Conservation (phyloP, 176 grass and related monocot species). For the Bromus sterilis region DNA sequence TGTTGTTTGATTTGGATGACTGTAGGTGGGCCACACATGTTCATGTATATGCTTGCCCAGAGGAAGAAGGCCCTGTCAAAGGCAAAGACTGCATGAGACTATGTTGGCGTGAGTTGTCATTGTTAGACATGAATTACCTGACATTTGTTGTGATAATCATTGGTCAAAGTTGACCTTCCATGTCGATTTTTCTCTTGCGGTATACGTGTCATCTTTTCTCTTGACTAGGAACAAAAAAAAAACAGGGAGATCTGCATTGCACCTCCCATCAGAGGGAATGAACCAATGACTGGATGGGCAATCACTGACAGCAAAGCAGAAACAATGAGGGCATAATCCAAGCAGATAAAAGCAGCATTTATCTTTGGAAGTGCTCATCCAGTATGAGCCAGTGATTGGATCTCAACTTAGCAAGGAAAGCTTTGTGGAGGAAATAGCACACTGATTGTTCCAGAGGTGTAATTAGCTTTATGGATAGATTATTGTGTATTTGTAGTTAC, state of each 20-base stretch:
- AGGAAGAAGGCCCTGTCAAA: constrained; percentile 39
- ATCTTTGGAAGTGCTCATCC: constrained; percentile 12
- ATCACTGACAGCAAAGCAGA: constrained; percentile 36
- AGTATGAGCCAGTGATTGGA: constrained; percentile 38
- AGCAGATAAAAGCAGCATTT: constrained; percentile 26
- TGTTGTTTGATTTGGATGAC: background rate
- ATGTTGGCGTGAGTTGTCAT: background rate
- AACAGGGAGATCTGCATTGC: no score
- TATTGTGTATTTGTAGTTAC: background rate
- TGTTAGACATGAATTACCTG: background rate
- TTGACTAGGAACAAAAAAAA: no score
- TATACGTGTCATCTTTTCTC: no score
- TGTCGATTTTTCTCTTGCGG: no score
- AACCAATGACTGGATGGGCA: constrained; percentile 38
- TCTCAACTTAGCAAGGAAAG: constrained; percentile 14
- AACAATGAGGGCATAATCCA: constrained; percentile 14
- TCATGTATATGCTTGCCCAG: constrained; percentile 33
- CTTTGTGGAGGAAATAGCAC: constrained; percentile 11
- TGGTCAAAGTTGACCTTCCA: no score
- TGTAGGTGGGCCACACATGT: constrained; percentile 45
- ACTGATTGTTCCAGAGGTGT: constrained; percentile 9
- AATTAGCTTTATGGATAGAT: no score
- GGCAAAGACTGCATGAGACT: constrained; percentile 5
- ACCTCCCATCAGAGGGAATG: no score
- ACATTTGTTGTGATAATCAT: background rate